Evolutionary conservation across 495 filamentous ascomycete species (phyloP).

Genomic region (Extremus antarcticus): DNA sequence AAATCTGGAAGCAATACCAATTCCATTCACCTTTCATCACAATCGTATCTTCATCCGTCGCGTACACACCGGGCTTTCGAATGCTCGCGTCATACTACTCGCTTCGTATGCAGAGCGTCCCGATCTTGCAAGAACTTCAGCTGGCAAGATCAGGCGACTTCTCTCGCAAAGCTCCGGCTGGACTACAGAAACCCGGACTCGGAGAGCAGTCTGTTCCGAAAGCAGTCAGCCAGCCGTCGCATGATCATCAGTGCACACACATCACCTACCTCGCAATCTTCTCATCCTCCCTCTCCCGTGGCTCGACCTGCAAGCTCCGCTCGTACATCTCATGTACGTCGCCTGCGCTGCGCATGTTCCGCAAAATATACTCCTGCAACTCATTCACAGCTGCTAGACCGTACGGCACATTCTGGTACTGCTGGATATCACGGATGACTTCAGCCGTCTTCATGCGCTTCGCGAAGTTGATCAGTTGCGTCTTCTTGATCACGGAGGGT

Average conservation of each 20-base stretch:
- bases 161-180: background rate
- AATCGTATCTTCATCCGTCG: background rate
- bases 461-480: conserved; percentile 93
- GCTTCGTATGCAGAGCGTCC: too few relatives aligned
- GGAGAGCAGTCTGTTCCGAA: conserved; percentile 51
- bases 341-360: conserved; percentile 82
- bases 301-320: conserved; percentile 81
- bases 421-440: conserved; percentile 94
- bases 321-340: conserved; percentile 99
- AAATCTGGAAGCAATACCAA: background rate
- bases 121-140: too few relatives aligned
- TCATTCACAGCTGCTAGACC: conserved; percentile 78
- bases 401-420: conserved; percentile 95
- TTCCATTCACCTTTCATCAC: background rate
- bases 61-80: too few relatives aligned
- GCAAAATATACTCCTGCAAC: conserved; percentile 92
- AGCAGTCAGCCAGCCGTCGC: background rate
- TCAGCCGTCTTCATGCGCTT: conserved; percentile 97
- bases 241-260: background rate
- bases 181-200: conserved; percentile 61
- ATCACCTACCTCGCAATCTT: conserved; percentile 64
- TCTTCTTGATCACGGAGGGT: conserved; percentile 85
- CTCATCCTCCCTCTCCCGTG: conserved; percentile 91
- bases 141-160: background rate
- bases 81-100: too few relatives aligned